Evolutionary conservation across 495 filamentous ascomycete species (phyloP).

Genomic region (Lasiosphaeria hispida): DNA sequence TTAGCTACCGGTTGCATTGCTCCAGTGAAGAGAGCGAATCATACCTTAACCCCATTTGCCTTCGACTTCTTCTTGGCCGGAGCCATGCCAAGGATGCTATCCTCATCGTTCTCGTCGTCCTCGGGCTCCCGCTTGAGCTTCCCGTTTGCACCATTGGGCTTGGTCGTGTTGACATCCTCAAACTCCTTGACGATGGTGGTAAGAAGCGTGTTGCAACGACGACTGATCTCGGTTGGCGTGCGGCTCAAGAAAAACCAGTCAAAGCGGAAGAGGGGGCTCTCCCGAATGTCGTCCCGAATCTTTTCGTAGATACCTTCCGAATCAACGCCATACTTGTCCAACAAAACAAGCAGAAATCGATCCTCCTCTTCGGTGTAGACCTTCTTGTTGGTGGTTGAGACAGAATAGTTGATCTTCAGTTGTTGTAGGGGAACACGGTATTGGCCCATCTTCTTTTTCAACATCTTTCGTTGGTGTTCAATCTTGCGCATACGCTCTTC

Average conservation of each 20-base stretch:
- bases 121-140: slow-evolving; percentile 73
- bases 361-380: slow-evolving; percentile 99
- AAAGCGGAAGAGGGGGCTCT: slow-evolving; percentile 93
- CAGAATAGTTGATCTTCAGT: slow-evolving; percentile 96
- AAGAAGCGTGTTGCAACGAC: slow-evolving; percentile 89
- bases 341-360: slow-evolving; percentile 87
- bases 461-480: slow-evolving; percentile 89
- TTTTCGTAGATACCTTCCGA: slow-evolving; percentile 79
- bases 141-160: slow-evolving; percentile 61
- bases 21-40: slow-evolving; percentile 3
- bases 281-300: slow-evolving; percentile 88
- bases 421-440: slow-evolving; percentile 96
- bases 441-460: slow-evolving; percentile 90
- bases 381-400: slow-evolving; percentile 99
- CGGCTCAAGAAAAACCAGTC: slow-evolving; percentile 99
- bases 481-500: slow-evolving; percentile 86
- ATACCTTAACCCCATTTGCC: slow-evolving; percentile 66
- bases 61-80: slow-evolving; percentile 93
- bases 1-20: slow-evolving; percentile 18
- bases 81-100: slow-evolving; percentile 64
- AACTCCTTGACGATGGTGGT: slow-evolving; percentile 94
- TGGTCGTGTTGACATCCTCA: slow-evolving; percentile 57
- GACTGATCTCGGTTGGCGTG: slow-evolving; percentile 86
- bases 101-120: slow-evolving; percentile 81
- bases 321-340: slow-evolving; percentile 87